Percentiles rank a stretch among this genome's conserved stretches.
These are phyloP conservation scores for Phytophthora megakarya DNA, from an alignment of 352 stramenopile genomes.

Conservation along the genomic window DNA sequence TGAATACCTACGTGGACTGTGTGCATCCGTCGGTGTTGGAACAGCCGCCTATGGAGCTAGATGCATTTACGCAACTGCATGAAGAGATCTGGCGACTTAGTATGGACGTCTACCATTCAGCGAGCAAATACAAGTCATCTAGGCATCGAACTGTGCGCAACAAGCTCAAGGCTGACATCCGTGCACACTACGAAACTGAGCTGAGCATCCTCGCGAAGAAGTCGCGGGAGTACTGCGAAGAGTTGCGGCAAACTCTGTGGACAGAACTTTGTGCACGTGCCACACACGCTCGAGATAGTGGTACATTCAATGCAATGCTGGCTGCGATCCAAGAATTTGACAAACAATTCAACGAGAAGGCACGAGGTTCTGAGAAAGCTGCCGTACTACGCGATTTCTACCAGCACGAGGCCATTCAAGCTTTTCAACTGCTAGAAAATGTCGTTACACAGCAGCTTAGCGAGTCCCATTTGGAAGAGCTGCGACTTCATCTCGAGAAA, in stretches of 20 bases:
- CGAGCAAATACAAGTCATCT: constrained; percentile 47
- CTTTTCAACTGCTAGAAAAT: constrained; percentile 60
- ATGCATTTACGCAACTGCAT: constrained; percentile 68
- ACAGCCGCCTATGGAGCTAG: constrained; percentile 62
- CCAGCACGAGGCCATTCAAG: constrained; percentile 50
- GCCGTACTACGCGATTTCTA: constrained; percentile 66
- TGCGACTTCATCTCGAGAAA: constrained; percentile 56
- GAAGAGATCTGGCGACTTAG: constrained; percentile 72
- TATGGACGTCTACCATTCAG: constrained; percentile 69
- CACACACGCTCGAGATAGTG: constrained; percentile 8
- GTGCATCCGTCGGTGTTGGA: constrained; percentile 64
- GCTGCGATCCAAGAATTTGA: constrained; percentile 62
- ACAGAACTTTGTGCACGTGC: constrained; percentile 27
- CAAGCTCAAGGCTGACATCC: constrained; percentile 59
- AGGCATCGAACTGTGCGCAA: constrained; percentile 52
- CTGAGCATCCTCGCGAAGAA: constrained; percentile 42
- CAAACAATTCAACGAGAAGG: constrained; percentile 45
- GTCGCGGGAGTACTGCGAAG: constrained; percentile 59
- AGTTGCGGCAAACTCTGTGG: constrained; percentile 51
- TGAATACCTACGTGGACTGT: constrained; percentile 78
- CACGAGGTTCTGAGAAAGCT: constrained; percentile 57
- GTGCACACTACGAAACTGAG: constrained; percentile 44
- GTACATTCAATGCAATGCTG: constrained; percentile 49
- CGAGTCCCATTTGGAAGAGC: constrained; percentile 52
- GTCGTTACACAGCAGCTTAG: constrained; percentile 58